Evolutionary conservation across 306 rosid species (phyloP), one percentile per base, ranked within the genome.

Genomic region (Rosa rugosa): DNA sequence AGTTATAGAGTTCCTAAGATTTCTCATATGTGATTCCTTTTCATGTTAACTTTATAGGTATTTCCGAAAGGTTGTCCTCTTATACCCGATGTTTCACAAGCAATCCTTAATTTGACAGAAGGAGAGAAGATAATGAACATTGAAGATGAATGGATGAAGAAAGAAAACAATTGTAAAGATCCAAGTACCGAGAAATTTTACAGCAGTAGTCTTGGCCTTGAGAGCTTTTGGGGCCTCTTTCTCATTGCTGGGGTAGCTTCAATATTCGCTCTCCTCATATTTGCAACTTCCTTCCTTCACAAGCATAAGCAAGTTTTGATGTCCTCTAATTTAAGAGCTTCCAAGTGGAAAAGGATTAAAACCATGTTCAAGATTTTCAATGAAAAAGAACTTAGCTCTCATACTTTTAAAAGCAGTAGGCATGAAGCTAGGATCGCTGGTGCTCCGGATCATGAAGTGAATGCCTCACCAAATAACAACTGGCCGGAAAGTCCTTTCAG

Each of bases 161-260:
- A 8, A 18, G 64, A 47, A 16, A 47, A 4, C 23, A 77, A 3
- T 22, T 85, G 85, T 20, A 59, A 18, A 70, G 76, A 69, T 13
- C 75, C 87, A 16, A 9, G 5, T 34, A 64, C 45, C 56, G 31
- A 22, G 40, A 56, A 73, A 46, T 8, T 57, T 50, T 75, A 86
- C 59, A 87, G 88, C 2, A 46, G 16, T 34, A 86, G 77, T 75
- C 88, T 91, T 7, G 82, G 87, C 62, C 82, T 89, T 27, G 84
- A 84, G 22, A 88, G 89, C 85, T 87, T 90, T 46, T 87, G 91
- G 90, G 91, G 91, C 6, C 80, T 89, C 22, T 89, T 87, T 72
- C 84, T 89, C 25, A 50, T 91, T 5, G 84, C 79, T 3, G 86
- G 88, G 17, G 42, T 59, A 77, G 77, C 83, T 75, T 87, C 88